Conservation (phyloP, 148 eudicot species). For the Rhododendron kiyosumense region DNA sequence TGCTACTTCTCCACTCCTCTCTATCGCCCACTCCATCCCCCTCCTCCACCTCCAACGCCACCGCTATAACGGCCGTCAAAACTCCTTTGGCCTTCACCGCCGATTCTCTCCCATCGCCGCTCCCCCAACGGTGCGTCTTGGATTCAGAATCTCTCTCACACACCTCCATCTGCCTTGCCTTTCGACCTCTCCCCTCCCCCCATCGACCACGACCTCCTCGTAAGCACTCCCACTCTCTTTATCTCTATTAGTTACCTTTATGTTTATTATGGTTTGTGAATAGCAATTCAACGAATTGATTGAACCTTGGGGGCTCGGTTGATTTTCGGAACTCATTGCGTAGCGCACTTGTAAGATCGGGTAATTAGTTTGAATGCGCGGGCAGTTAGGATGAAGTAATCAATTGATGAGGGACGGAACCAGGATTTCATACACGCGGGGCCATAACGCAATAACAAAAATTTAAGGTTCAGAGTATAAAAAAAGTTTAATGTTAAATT, state of each 20-base stretch:
- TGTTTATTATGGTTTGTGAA: not conserved
- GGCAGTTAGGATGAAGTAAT: no score
- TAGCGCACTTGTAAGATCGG: no score
- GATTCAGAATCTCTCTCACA: not conserved
- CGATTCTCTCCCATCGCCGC: not conserved
- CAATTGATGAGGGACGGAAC: no score
- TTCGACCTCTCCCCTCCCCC: slow-evolving; percentile 59
- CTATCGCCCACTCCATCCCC: not conserved
- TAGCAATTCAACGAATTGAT: not conserved
- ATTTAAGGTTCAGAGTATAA: no score
- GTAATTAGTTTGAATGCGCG: no score
- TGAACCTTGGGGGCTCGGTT: not conserved
- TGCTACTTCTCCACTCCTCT: not conserved
- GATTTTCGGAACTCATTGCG: not conserved
- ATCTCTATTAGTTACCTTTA: not conserved
- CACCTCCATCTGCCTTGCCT: slow-evolving; percentile 24
- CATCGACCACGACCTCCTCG: slow-evolving; percentile 56
- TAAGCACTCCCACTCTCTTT: slow-evolving; percentile 17
- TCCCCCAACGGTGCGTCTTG: not conserved
- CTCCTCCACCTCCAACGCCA: not conserved
- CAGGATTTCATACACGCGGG: no score
- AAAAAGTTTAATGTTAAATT: no score
- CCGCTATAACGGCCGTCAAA: not conserved
- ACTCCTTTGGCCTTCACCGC: not conserved
- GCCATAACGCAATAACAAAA: no score